These are phyloP conservation scores for Senna siamea DNA, from an alignment of 306 rosid genomes.

Conservation along the genomic window DNA sequence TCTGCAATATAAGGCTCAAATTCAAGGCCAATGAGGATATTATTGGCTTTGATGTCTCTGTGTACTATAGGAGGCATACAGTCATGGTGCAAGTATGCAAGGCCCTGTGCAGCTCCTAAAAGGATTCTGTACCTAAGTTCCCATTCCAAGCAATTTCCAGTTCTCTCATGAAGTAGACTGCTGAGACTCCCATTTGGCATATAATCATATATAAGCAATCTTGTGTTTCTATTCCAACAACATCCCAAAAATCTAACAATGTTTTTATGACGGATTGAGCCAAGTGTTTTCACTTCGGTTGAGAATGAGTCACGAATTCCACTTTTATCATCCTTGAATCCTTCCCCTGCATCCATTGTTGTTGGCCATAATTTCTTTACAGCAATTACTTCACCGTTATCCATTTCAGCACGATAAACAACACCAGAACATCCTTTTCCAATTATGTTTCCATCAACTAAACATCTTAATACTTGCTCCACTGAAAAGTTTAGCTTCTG, in stretches of 20 bases:
- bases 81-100: constrained; percentile 94
- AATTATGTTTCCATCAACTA: constrained; percentile 76
- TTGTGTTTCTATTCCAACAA: constrained; percentile 77
- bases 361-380: constrained; percentile 96
- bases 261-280: constrained; percentile 92
- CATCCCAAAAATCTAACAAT: constrained; percentile 88
- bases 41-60: constrained; percentile 94
- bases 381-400: constrained; percentile 77
- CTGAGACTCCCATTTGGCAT: constrained; percentile 96
- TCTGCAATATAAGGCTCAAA: constrained; percentile 96
- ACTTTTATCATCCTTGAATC: constrained; percentile 61
- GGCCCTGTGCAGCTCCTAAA: constrained; percentile 90
- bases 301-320: constrained; percentile 84
- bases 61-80: constrained; percentile 97
- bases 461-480: constrained; percentile 69
- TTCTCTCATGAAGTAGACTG: constrained; percentile 79
- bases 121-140: constrained; percentile 82
- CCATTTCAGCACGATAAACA: constrained; percentile 83
- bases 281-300: constrained; percentile 80
- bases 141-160: constrained; percentile 85
- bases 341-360: constrained; percentile 52
- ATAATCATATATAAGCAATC: constrained; percentile 86
- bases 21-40: constrained; percentile 93
- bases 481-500: constrained; percentile 88
- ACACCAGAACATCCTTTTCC: constrained; percentile 95